phyloP scores from a whole-genome alignment of 2,329 filamentous ascomycete genomes.

The Trichocomaceae sp. region DNA sequence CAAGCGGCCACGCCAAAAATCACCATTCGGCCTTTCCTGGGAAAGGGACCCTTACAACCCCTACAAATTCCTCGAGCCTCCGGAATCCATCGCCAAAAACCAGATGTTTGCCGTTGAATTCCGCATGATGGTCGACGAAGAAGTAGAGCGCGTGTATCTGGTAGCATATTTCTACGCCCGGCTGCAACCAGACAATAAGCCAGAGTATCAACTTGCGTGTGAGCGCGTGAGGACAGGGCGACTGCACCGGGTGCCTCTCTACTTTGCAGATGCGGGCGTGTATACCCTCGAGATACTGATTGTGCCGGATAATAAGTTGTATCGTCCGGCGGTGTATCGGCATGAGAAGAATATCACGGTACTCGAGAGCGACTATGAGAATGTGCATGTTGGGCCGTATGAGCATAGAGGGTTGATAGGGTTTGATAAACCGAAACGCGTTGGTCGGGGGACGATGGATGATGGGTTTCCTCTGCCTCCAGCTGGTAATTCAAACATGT shows the following conservation, averaged over 20 bases:
- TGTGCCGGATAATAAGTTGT: not conserved
- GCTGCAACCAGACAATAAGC: not conserved
- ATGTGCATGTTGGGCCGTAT: not conserved
- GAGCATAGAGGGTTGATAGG: not conserved
- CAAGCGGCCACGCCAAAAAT: not conserved
- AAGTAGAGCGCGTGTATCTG: not conserved
- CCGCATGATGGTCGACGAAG: not conserved
- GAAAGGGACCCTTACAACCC: not conserved
- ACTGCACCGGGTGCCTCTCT: not conserved
- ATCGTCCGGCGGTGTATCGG: not conserved
- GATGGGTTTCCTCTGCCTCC: too few species aligned
- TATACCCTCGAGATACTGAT: slow-evolving; percentile 1
- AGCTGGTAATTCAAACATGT: not conserved
- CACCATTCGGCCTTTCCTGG: not conserved
- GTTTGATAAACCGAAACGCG: not conserved
- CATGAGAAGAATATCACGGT: not conserved
- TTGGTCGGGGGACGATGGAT: not conserved
- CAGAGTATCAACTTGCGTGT: not conserved
- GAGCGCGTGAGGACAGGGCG: not conserved
- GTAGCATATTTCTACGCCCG: not conserved
- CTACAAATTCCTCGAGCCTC: not conserved
- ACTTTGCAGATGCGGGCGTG: not conserved
- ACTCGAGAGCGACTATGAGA: not conserved
- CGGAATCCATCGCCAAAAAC: not conserved
- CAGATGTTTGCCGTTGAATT: slow-evolving; percentile 3